Evolutionary conservation across 352 stramenopile genomes (phyloP).

Genomic region (Phytophthora pistaciae): DNA sequence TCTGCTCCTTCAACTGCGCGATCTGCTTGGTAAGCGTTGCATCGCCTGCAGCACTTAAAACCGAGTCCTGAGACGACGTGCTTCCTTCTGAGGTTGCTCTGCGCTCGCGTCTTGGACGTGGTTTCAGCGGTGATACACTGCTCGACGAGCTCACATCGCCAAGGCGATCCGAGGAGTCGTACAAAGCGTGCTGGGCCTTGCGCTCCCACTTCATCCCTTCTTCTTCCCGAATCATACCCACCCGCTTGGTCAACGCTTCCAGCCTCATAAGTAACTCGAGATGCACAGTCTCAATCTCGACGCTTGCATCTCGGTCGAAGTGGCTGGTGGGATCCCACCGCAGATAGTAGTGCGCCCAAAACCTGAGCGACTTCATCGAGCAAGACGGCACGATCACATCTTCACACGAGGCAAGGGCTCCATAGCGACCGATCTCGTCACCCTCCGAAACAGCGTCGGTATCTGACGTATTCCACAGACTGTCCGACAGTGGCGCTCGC

Average conservation of each 20-base stretch:
- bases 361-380: slow-evolving; percentile 72
- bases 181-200: slow-evolving; percentile 27
- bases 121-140: slow-evolving; percentile 14
- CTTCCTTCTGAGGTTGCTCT: slow-evolving; percentile 36
- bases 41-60: slow-evolving; percentile 20
- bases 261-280: slow-evolving; percentile 56
- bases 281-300: slow-evolving; percentile 67
- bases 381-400: slow-evolving; percentile 78
- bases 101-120: background rate
- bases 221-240: slow-evolving; percentile 35
- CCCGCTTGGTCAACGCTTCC: slow-evolving; percentile 36
- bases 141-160: slow-evolving; percentile 2
- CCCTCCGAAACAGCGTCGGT: slow-evolving; percentile 44
- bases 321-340: slow-evolving; percentile 74
- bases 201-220: slow-evolving; percentile 42
- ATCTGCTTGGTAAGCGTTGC: slow-evolving; percentile 43
- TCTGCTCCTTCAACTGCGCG: slow-evolving; percentile 43
- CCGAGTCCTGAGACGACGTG: slow-evolving; percentile 38
- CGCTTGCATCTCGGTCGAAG: slow-evolving; percentile 64
- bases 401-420: slow-evolving; percentile 43
- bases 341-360: slow-evolving; percentile 86
- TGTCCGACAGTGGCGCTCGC: slow-evolving; percentile 33
- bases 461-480: slow-evolving; percentile 43
- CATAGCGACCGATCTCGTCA: slow-evolving; percentile 48
- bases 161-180: background rate